Percentiles rank a stretch among this genome's conserved stretches.
Evolutionary conservation across 2,329 filamentous ascomycete species (phyloP).

Genomic region (Onygenales sp.): DNA sequence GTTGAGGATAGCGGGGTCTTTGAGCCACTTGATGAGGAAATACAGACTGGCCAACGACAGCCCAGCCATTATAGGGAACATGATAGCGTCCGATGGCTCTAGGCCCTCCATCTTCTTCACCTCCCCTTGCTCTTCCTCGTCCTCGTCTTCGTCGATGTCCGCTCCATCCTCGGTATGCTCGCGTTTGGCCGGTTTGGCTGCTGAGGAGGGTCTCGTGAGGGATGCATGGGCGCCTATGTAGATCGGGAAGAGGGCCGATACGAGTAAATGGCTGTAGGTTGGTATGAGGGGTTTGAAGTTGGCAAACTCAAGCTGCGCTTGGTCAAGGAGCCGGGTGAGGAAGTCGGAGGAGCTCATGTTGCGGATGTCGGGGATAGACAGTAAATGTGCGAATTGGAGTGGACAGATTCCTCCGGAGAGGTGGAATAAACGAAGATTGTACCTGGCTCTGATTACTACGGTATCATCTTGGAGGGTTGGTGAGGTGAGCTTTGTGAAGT

Average conservation of each 20-base stretch:
- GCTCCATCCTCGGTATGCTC: conserved; percentile 24
- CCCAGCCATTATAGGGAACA: conserved; percentile 74
- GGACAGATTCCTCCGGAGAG: too few relatives aligned
- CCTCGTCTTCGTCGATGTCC: conserved; percentile 31
- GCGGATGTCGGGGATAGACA: neutral
- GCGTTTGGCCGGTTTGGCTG: conserved; percentile 51
- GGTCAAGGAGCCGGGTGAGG: conserved; percentile 30
- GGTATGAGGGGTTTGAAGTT: conserved; percentile 39
- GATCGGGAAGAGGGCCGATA: conserved; percentile 71
- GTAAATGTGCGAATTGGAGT: too few relatives aligned
- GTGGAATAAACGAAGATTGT: too few relatives aligned
- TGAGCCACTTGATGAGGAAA: conserved; percentile 78
- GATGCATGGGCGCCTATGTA: conserved; percentile 79
- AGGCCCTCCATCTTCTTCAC: conserved; percentile 57
- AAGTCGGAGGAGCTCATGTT: conserved; percentile 27
- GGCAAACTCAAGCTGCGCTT: conserved; percentile 36
- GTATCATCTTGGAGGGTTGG: too few relatives aligned
- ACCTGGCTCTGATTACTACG: too few relatives aligned
- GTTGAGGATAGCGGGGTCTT: conserved; percentile 73
- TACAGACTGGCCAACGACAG: conserved; percentile 66
- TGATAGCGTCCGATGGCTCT: conserved; percentile 66
- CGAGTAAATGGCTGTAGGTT: conserved; percentile 52
- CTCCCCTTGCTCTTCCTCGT: conserved; percentile 46
- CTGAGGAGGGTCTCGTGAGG: conserved; percentile 72
- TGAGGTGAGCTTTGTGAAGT: too few relatives aligned